Percentiles rank a stretch among this genome's conserved stretches.
Conservation (phyloP, 495 filamentous ascomycete species). For the Xylaria nigripes region DNA sequence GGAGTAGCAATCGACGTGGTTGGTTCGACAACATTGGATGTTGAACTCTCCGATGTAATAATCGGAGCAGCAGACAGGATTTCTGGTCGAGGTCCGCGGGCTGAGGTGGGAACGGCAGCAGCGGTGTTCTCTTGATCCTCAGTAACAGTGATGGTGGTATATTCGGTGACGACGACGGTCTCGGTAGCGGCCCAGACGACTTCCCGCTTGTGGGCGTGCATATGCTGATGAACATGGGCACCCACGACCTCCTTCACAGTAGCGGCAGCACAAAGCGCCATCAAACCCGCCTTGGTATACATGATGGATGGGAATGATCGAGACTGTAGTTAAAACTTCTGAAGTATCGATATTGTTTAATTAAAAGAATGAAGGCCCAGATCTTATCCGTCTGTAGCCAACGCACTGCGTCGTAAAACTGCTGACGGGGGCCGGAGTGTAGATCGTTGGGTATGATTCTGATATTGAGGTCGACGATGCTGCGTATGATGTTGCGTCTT, state of each 20-base stretch:
- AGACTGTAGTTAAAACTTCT: background rate
- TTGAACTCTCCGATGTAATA: background rate
- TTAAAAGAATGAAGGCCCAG: slow-evolving; percentile 17
- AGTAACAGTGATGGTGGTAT: slow-evolving; percentile 19
- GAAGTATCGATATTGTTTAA: no score
- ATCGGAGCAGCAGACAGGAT: background rate
- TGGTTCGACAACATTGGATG: slow-evolving; percentile 2
- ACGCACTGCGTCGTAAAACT: slow-evolving; percentile 21
- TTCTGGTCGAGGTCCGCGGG: slow-evolving; percentile 1
- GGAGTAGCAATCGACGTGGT: background rate
- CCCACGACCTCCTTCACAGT: slow-evolving; percentile 19
- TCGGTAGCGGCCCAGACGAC: slow-evolving; percentile 21
- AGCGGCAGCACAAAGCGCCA: slow-evolving; percentile 24
- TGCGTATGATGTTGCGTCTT: no score
- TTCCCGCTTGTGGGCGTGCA: slow-evolving; percentile 23
- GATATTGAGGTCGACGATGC: no score
- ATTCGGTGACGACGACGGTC: slow-evolving; percentile 24
- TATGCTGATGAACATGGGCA: slow-evolving; percentile 18
- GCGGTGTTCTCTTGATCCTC: slow-evolving; percentile 9
- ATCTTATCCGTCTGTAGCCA: slow-evolving; percentile 12
- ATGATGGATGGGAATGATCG: slow-evolving; percentile 13
- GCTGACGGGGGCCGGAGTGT: slow-evolving; percentile 7
- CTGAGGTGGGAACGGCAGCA: background rate
- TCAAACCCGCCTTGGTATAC: slow-evolving; percentile 21
- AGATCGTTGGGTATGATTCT: slow-evolving; percentile 8